These are phyloP conservation scores for Suillus brevipes DNA, from an alignment of 768 basidiomycete genomes.

Conservation along the genomic window DNA sequence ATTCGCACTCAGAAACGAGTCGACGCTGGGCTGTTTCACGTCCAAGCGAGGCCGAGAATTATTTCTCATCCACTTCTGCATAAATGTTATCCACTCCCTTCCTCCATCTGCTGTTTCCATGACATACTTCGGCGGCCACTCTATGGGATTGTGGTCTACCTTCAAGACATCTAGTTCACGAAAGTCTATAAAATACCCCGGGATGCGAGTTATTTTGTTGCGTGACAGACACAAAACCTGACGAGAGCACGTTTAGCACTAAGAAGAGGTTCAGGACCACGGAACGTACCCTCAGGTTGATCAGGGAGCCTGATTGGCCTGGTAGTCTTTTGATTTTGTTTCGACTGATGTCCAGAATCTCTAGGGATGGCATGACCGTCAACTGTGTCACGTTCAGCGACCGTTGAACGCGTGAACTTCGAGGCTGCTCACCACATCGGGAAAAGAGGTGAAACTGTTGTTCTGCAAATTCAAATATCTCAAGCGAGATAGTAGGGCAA, in stretches of 20 bases:
- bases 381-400: constrained; percentile 49
- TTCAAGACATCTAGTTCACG: constrained; percentile 74
- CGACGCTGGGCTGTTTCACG: constrained; percentile 41
- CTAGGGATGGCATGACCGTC: constrained; percentile 80
- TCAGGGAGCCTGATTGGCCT: constrained; percentile 72
- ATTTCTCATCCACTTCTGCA: constrained; percentile 77
- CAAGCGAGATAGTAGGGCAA: constrained; percentile 68
- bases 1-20: constrained; percentile 50
- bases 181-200: constrained; percentile 76
- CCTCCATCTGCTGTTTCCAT: constrained; percentile 52
- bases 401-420: constrained; percentile 8
- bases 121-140: constrained; percentile 80
- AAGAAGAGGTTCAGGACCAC: neutral
- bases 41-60: constrained; percentile 38
- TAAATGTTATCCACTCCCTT: constrained; percentile 67
- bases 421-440: constrained; percentile 70
- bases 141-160: constrained; percentile 87
- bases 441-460: constrained; percentile 81
- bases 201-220: constrained; percentile 82
- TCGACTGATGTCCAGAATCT: constrained; percentile 92
- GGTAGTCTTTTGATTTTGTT: constrained; percentile 88
- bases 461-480: constrained; percentile 86
- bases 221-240: constrained; percentile 85
- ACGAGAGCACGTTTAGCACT: constrained; percentile 5
- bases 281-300: constrained; percentile 64